Conservation (phyloP, 75 land plant species). For the Sequoia sempervirens region DNA sequence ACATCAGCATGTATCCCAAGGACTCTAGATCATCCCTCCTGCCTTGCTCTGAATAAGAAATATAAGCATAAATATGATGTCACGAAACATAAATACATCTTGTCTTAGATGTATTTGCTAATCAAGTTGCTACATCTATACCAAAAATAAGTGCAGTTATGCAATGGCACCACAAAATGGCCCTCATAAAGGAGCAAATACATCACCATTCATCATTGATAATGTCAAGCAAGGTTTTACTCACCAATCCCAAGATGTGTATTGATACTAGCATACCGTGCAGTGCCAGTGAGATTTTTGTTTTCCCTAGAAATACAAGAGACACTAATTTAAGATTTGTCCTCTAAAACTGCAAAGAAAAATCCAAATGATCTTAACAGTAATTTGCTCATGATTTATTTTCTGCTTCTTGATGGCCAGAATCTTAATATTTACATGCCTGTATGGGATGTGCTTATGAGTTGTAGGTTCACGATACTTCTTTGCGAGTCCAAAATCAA, state of each 20-base stretch:
- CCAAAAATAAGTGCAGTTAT: neutral
- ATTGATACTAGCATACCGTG: conserved; percentile 65
- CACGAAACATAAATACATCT: neutral
- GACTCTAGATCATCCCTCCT: conserved; percentile 54
- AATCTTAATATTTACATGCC: conserved; percentile 26
- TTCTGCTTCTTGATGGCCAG: neutral
- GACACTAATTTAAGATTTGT: neutral
- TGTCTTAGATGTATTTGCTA: neutral
- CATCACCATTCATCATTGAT: neutral
- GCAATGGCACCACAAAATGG: neutral
- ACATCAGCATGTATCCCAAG: conserved; percentile 49
- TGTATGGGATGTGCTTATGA: conserved; percentile 76
- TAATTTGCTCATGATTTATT: neutral
- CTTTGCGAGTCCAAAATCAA: conserved; percentile 82
- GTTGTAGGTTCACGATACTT: conserved; percentile 70
- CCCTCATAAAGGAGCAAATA: neutral
- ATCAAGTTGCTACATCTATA: neutral
- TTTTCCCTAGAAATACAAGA: conserved; percentile 37
- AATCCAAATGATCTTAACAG: neutral
- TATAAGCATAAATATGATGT: neutral
- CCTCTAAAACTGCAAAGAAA: neutral
- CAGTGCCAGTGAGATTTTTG: conserved; percentile 63
- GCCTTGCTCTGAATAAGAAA: conserved; percentile 34
- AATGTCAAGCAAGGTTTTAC: neutral
- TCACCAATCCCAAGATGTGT: conserved; percentile 64